These are phyloP conservation scores for Eleusine coracana DNA, from an alignment of 176 grass and related monocot genomes.

Conservation along the genomic window DNA sequence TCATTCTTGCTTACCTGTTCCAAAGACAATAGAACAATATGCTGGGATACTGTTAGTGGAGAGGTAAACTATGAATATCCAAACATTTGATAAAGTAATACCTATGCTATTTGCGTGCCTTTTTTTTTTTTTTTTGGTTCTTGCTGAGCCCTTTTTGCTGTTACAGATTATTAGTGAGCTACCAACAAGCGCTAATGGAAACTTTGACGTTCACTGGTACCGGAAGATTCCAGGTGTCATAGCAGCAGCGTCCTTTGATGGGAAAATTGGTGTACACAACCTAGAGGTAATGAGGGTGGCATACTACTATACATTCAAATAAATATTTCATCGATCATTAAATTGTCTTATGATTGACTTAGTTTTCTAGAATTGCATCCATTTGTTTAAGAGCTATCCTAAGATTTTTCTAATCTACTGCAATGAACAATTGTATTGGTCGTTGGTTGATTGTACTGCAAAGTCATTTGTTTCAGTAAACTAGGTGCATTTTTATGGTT, in stretches of 20 bases:
- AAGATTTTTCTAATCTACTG: not conserved
- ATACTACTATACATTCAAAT: not conserved
- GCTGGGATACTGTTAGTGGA: slow-evolving; percentile 96
- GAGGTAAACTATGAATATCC: slow-evolving; percentile 62
- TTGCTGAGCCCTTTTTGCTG: slow-evolving; percentile 30
- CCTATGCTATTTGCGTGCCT: not conserved
- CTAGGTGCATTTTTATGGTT: not conserved
- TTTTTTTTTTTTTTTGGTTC: slow-evolving; percentile 16
- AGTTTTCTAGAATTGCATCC: not conserved
- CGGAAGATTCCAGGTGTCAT: slow-evolving; percentile 90
- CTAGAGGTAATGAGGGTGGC: slow-evolving; percentile 63
- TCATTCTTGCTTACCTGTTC: slow-evolving; percentile 97
- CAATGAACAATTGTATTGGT: not conserved
- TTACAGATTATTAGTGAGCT: slow-evolving; percentile 91
- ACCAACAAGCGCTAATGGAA: slow-evolving; percentile 85
- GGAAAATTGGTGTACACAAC: slow-evolving; percentile 92
- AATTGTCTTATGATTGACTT: not conserved
- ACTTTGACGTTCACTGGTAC: slow-evolving; percentile 97
- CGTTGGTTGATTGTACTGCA: not conserved
- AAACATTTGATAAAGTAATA: not conserved
- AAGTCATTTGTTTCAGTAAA: not conserved
- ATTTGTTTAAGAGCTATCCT: not conserved
- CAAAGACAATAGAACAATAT: slow-evolving; percentile 99
- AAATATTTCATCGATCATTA: not conserved
- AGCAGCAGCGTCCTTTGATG: slow-evolving; percentile 94